Evolutionary conservation across 1,284 basidiomycete species (phyloP).

Genomic region (Phellopilus nigrolimitatus): DNA sequence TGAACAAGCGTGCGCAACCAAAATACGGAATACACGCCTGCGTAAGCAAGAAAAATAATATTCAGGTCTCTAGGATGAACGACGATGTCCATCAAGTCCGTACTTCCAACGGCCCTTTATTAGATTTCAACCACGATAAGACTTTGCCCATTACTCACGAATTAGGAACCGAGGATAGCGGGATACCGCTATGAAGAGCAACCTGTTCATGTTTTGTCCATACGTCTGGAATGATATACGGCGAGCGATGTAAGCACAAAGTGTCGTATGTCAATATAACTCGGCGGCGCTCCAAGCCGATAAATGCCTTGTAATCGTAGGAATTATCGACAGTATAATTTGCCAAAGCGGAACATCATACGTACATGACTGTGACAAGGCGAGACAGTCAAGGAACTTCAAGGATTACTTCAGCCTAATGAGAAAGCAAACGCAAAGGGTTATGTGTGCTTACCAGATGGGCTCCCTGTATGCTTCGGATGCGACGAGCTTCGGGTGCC

Average conservation of each 20-base stretch:
- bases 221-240: slow-evolving; percentile 64
- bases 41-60: slow-evolving; percentile 76
- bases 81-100: slow-evolving; percentile 46
- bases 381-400: slow-evolving; percentile 58
- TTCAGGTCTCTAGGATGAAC: slow-evolving; percentile 81
- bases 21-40: slow-evolving; percentile 44
- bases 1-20: neutral
- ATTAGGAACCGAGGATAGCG: slow-evolving; percentile 35
- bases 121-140: neutral
- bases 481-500: slow-evolving; percentile 50
- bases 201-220: slow-evolving; percentile 77
- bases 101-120: neutral
- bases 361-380: slow-evolving; percentile 72
- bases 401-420: slow-evolving; percentile 15
- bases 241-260: slow-evolving; percentile 56
- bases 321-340: too few species aligned
- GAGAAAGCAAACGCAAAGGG: slow-evolving; percentile 19
- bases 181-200: slow-evolving; percentile 51
- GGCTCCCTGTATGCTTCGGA: slow-evolving; percentile 47
- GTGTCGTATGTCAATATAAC: slow-evolving; percentile 69
- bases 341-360: too few species aligned
- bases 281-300: slow-evolving; percentile 53
- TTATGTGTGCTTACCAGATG: slow-evolving; percentile 37
- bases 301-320: slow-evolving; percentile 59
- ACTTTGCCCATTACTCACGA: slow-evolving; percentile 33